Conservation (phyloP, 202 grass and related monocot genomes). For the Carex arenaria region DNA sequence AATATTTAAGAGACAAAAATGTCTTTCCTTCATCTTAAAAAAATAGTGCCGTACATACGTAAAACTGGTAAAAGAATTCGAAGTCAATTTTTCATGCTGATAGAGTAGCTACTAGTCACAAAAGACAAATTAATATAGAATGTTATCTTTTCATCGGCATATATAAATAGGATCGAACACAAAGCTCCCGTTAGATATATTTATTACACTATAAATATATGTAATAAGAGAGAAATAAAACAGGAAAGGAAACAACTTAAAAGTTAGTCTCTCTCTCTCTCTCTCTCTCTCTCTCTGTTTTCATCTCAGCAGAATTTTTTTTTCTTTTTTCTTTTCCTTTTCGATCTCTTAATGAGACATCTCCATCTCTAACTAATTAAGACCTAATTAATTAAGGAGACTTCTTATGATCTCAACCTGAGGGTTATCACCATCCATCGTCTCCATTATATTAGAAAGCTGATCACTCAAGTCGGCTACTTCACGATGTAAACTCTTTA, state of each 20-base stretch:
- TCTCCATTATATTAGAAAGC: slow-evolving; percentile 31
- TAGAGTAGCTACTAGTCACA: background rate
- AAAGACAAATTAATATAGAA: background rate
- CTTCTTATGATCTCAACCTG: slow-evolving; percentile 39
- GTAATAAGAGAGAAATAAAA: background rate
- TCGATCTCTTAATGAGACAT: background rate
- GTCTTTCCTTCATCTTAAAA: background rate
- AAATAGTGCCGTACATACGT: background rate
- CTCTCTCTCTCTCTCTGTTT: background rate
- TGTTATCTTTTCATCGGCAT: no score
- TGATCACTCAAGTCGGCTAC: slow-evolving; percentile 30
- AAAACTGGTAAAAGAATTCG: background rate
- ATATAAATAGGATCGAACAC: background rate
- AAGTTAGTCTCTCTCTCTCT: background rate
- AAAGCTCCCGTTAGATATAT: background rate
- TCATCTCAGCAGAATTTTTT: background rate
- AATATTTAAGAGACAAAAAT: background rate
- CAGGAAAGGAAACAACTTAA: slow-evolving; percentile 4
- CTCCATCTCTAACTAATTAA: background rate
- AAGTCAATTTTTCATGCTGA: background rate
- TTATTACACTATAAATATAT: slow-evolving; percentile 3
- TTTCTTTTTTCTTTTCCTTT: background rate
- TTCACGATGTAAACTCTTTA: slow-evolving; percentile 34
- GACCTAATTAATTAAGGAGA: slow-evolving; percentile 28
- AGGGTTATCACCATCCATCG: slow-evolving; percentile 29